A percentile compares a stretch with the other conserved stretches of the same genome.
Conservation (phyloP, 2,329 filamentous ascomycete genomes). For the Aspergillus latus region DNA sequence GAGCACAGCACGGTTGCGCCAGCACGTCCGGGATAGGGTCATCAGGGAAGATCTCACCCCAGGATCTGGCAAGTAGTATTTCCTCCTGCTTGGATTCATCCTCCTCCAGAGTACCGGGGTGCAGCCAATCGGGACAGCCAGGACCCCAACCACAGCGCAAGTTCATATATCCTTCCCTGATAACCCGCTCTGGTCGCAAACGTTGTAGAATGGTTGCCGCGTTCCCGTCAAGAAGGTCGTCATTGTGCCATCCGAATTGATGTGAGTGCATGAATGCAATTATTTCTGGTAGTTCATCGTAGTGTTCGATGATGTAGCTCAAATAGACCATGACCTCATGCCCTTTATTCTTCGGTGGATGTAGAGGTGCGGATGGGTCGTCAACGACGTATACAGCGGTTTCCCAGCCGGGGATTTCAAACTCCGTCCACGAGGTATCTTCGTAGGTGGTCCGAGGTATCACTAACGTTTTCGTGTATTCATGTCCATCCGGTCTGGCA, state of each 20-base stretch:
- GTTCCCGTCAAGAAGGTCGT: conserved; percentile 53
- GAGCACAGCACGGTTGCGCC: conserved; percentile 63
- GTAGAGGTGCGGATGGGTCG: conserved; percentile 50
- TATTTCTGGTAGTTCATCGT: conserved; percentile 59
- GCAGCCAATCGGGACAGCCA: conserved; percentile 61
- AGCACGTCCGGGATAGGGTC: conserved; percentile 50
- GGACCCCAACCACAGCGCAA: conserved; percentile 59
- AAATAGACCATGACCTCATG: conserved; percentile 64
- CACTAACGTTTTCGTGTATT: conserved; percentile 57
- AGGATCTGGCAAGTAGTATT: conserved; percentile 46
- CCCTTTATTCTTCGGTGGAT: conserved; percentile 60
- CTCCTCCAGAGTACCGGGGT: conserved; percentile 44
- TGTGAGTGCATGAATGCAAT: conserved; percentile 62
- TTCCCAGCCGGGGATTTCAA: conserved; percentile 51
- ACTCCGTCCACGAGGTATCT: conserved; percentile 56
- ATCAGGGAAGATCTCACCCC: conserved; percentile 50
- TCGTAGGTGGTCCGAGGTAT: conserved; percentile 55
- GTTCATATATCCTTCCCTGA: conserved; percentile 59
- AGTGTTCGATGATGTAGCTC: conserved; percentile 63
- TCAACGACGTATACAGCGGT: conserved; percentile 55
- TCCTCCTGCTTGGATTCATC: conserved; percentile 50
- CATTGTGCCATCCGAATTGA: conserved; percentile 60
- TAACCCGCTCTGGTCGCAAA: conserved; percentile 54
- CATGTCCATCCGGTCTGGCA: conserved; percentile 47
- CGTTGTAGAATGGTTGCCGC: conserved; percentile 52